Evolutionary conservation across 257 asterid species (phyloP), one percentile per base, ranked within the genome.

Genomic region (Orobanche coerulescens): DNA sequence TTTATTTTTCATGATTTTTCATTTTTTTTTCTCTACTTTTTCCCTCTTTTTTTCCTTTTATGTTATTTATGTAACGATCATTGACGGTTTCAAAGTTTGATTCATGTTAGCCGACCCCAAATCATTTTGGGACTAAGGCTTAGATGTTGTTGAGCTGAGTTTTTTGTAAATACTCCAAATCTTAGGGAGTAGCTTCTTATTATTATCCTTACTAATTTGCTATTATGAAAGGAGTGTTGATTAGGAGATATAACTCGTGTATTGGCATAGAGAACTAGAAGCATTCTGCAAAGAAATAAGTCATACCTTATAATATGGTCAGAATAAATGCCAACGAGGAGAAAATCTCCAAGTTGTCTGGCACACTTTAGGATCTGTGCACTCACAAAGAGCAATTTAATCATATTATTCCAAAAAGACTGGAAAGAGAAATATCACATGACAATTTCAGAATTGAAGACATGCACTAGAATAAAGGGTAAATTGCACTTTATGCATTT

Each of bases 331-430:
- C 98, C 98, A 72, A 88, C 96, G 55, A 92, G 85, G 67, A 92
- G 96, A 75, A 92, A 92, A 72, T 92, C 96, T 57, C 98, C 98
- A 46, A 75, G 94, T 64, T 84, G 88, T 67, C 83, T 79, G 18
- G 98, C 98, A 54, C 65, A 72, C 86, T 80, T 84, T 18, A 92
- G 95, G 77, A 92, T 86, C 98, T 91, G 85, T 13, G 57, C 16
- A 62, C 33, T 67, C 66, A 34, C 26, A 78, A 46, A 70, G 43
- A 58, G 44, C 47, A 66, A 33, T 40, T 43, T 30, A 26, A 63
- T 58, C 33, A 61, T 50, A 55, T 30, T 16, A 51, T 14, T 61
- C 33, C 55, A 31, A 43, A 11, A 20, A 26, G 62, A 59, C 39
- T 6, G 22, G 28, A 20, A 33, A n/a, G 16, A 54, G 64, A 15